Conservation (phyloP, 1,284 basidiomycete genomes). For the Xerocomus minutiporus region DNA sequence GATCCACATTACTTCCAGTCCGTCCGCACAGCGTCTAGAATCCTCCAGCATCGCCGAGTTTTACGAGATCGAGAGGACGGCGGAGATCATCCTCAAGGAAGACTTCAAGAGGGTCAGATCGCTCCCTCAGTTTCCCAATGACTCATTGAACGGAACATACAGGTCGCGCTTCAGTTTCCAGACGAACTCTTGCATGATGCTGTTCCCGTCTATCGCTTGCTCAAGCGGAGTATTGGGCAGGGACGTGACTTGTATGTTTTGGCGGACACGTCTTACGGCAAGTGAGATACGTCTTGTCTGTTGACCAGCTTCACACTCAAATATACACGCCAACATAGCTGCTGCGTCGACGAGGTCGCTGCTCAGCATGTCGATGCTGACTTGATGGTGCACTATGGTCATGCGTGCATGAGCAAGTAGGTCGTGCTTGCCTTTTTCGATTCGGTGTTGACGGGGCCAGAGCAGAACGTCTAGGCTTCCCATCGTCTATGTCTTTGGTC, state of each 20-base stretch:
- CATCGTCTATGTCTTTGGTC: conserved; percentile 82
- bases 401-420: conserved; percentile 90
- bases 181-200: conserved; percentile 89
- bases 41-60: conserved; percentile 45
- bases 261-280: conserved; percentile 96
- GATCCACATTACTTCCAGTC: conserved; percentile 42
- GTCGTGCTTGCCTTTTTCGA: conserved; percentile 27
- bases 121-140: background rate
- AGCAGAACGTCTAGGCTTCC: conserved; percentile 73
- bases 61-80: conserved; percentile 62
- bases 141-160: conserved; percentile 7
- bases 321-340: conserved; percentile 46
- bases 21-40: conserved; percentile 36
- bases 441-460: background rate
- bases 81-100: conserved; percentile 45
- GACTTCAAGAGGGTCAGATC: conserved; percentile 55
- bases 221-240: conserved; percentile 54
- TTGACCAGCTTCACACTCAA: conserved; percentile 6
- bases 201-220: conserved; percentile 76
- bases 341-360: conserved; percentile 95
- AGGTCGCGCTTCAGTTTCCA: conserved; percentile 94
- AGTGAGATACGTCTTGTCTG: conserved; percentile 43
- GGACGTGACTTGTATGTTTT: conserved; percentile 78
- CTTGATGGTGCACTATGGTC: conserved; percentile 91
- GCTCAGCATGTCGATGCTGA: conserved; percentile 94